These are phyloP conservation scores for Diaporthe citrichinensis DNA, from an alignment of 2,329 filamentous ascomycete genomes.

Conservation along the genomic window DNA sequence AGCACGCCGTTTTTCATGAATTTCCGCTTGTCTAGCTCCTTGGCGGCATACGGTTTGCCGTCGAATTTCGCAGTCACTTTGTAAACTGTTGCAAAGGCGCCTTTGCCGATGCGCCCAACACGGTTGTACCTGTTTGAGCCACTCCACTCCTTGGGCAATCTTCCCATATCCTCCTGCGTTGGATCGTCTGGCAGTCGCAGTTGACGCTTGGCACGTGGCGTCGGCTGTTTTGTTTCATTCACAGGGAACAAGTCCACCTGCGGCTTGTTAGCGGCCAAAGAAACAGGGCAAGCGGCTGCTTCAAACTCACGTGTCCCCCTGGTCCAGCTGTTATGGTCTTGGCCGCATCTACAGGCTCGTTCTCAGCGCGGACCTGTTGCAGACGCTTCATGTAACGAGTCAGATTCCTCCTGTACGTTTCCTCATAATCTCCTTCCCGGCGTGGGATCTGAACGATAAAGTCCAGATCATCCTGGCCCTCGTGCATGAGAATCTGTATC, in stretches of 20 bases:
- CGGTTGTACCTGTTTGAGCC: conserved; percentile 90
- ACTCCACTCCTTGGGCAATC: conserved; percentile 77
- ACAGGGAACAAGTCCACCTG: conserved; percentile 51
- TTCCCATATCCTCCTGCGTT: conserved; percentile 52
- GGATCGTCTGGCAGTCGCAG: conserved; percentile 43
- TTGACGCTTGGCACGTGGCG: conserved; percentile 17
- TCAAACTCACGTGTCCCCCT: conserved; percentile 60
- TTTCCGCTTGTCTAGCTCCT: conserved; percentile 92
- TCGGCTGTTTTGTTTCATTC: conserved; percentile 31
- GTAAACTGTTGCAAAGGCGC: conserved; percentile 95
- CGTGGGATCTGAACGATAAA: conserved; percentile 91
- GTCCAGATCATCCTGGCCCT: conserved; percentile 71
- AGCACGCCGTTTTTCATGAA: conserved; percentile 94
- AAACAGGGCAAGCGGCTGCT: conserved; percentile 31
- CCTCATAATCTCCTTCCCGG: conserved; percentile 75
- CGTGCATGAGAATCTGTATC: conserved; percentile 76
- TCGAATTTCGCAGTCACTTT: conserved; percentile 89
- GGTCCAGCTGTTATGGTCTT: conserved; percentile 64
- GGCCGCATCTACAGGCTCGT: conserved; percentile 47
- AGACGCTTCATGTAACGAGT: conserved; percentile 71
- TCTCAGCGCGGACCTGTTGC: conserved; percentile 48
- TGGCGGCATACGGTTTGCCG: conserved; percentile 88
- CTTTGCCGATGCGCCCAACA: conserved; percentile 86
- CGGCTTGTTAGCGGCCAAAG: conserved; percentile 14
- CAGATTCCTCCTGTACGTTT: conserved; percentile 78